Conservation (phyloP, 2,329 filamentous ascomycete genomes). For the Neonectria ditissima region DNA sequence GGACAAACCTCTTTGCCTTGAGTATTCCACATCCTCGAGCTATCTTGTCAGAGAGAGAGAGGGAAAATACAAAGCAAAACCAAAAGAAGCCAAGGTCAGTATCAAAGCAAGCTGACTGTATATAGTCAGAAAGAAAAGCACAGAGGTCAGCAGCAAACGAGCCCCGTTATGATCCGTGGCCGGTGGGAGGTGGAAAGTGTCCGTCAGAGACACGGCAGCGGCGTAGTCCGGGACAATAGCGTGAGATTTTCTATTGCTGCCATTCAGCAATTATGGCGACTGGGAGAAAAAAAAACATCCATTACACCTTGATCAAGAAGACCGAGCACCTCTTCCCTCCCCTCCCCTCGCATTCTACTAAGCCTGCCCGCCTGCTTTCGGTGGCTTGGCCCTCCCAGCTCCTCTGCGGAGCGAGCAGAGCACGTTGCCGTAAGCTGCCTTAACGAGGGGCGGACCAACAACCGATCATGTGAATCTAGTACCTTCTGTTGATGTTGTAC, state of each 20-base stretch:
- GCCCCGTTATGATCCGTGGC: slow-evolving; percentile 8
- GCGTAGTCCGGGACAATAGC: slow-evolving; percentile 33
- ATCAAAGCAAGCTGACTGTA: slow-evolving; percentile 5
- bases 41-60: background rate
- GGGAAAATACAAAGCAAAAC: too few species aligned
- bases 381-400: slow-evolving; percentile 37
- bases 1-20: slow-evolving; percentile 44
- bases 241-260: slow-evolving; percentile 36
- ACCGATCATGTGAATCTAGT: slow-evolving; percentile 34
- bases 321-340: background rate
- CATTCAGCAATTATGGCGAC: slow-evolving; percentile 10
- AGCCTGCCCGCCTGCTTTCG: background rate
- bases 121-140: slow-evolving; percentile 24
- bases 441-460: slow-evolving; percentile 12
- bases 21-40: slow-evolving; percentile 41
- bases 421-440: slow-evolving; percentile 32
- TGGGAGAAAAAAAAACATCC: slow-evolving; percentile 15
- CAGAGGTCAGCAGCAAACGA: background rate
- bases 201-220: slow-evolving; percentile 27
- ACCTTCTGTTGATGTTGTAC: slow-evolving; percentile 32
- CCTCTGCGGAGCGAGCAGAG: slow-evolving; percentile 15
- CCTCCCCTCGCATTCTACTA: slow-evolving; percentile 13
- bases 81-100: background rate
- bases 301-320: slow-evolving; percentile 11
- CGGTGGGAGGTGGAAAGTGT: slow-evolving; percentile 19